Evolutionary conservation across 805 yeast genomes (phyloP), one percentile per base, ranked within the genome.

Genomic region (Pichia pseudocactophila): DNA sequence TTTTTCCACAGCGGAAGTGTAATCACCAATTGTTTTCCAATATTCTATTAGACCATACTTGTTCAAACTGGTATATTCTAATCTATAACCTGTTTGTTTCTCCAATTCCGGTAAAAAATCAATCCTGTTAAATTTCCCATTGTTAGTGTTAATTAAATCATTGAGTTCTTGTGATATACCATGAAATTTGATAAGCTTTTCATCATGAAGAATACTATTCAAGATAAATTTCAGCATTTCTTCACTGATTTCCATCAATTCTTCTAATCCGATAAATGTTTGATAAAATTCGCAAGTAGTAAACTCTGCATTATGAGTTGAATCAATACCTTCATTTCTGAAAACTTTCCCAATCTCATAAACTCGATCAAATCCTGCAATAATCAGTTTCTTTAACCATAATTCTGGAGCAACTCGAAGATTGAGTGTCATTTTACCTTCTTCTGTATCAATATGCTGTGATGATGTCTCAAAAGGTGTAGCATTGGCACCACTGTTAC

Each of bases 291-390:
- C 98, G 57, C 96, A 79, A 2, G 87, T 76, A 1, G 95, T 81
- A 58, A 89, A 90, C 56, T 90, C 98, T 0, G 96, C 95, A 61
- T 90, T 92, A 59, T 90, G 98, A 0, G 96, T 84, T 2, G 82
- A 69, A 58, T 90, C 98, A 25, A 90, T 70, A 7, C 97, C 96
- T 63, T 92, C 98, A 55, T 92, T 92, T 53, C 98, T 70, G 61
- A 89, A 92, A 36, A 71, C 79, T 41, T 74, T 71, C 0, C 97
- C 97, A 41, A 92, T 75, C 55, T 92, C 97, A 60, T 76, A 92
- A 2, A 92, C 80, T 50, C 74, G 77, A 51, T 89, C 95, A 54
- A 89, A 77, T 2, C 98, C 98, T 7, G 85, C 72, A 28, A 90
- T 78, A 2, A 88, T 74, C 39, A 92, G 63, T 49, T 83, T 73